Conservation (phyloP, 2,329 filamentous ascomycete species). For the Aquanectria penicillioides region DNA sequence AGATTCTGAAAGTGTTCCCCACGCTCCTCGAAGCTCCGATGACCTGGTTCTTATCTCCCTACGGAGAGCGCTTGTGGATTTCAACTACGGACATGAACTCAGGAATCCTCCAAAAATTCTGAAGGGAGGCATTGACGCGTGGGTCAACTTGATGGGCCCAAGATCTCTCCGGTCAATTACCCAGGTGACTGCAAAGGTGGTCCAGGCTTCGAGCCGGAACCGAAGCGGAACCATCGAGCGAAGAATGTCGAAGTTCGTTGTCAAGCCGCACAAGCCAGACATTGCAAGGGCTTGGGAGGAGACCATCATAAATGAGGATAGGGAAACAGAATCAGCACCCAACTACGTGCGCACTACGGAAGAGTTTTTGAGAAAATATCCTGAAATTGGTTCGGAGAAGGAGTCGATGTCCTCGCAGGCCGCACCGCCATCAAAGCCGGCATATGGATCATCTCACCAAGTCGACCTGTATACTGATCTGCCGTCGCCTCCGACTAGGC, state of each 20-base stretch:
- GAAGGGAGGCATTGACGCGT: slow-evolving; percentile 84
- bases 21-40: slow-evolving; percentile 47
- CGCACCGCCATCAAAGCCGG: slow-evolving; percentile 35
- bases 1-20: slow-evolving; percentile 62
- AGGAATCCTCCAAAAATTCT: slow-evolving; percentile 80
- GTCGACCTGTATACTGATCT: slow-evolving; percentile 59
- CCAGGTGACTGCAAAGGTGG: slow-evolving; percentile 40
- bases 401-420: slow-evolving; percentile 67
- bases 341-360: slow-evolving; percentile 77
- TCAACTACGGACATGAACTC: slow-evolving; percentile 82
- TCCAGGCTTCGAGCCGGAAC: slow-evolving; percentile 43
- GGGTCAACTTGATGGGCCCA: slow-evolving; percentile 83
- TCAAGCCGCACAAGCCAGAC: slow-evolving; percentile 78
- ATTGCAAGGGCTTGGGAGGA: slow-evolving; percentile 86
- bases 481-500: slow-evolving; percentile 69
- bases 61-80: slow-evolving; percentile 82
- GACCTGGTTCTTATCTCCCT: slow-evolving; percentile 74
- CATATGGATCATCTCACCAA: slow-evolving; percentile 45
- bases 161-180: slow-evolving; percentile 65
- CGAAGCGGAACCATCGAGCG: slow-evolving; percentile 45
- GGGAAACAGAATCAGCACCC: slow-evolving; percentile 58
- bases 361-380: slow-evolving; percentile 85
- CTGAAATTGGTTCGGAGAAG: slow-evolving; percentile 71
- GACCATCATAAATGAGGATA: slow-evolving; percentile 73
- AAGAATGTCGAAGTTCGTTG: slow-evolving; percentile 57